These are phyloP conservation scores for Dendrostoma leiphaemia DNA, from an alignment of 2,329 filamentous ascomycete species.

Conservation along the genomic window DNA sequence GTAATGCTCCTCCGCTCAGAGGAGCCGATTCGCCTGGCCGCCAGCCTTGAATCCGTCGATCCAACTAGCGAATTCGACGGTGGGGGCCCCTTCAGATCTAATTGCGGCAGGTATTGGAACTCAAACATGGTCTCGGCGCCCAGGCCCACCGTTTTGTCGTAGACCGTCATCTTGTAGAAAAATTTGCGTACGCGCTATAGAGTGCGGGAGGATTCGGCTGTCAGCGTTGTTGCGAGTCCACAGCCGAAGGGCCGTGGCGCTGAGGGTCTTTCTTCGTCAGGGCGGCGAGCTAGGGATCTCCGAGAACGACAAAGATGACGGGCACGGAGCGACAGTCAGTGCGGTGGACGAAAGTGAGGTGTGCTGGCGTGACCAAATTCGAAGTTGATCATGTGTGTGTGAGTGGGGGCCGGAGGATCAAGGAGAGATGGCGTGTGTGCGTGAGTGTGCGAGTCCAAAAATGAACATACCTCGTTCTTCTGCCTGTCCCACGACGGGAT, in stretches of 20 bases:
- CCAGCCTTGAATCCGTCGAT: slow-evolving; percentile 9
- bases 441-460: too few relatives aligned
- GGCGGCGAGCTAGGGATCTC: background rate
- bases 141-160: slow-evolving; percentile 56
- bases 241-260: too few relatives aligned
- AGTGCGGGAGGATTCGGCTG: background rate
- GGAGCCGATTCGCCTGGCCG: slow-evolving; percentile 23
- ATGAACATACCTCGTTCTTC: slow-evolving; percentile 44
- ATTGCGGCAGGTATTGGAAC: slow-evolving; percentile 65
- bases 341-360: background rate
- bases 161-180: slow-evolving; percentile 56
- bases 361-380: too few relatives aligned
- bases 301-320: background rate
- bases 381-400: too few relatives aligned
- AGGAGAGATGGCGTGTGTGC: too few relatives aligned
- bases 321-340: background rate
- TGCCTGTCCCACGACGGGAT: slow-evolving; percentile 38
- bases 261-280: too few relatives aligned
- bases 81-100: too few relatives aligned
- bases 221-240: background rate
- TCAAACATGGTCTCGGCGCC: slow-evolving; percentile 63
- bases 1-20: slow-evolving; percentile 47
- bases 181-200: slow-evolving; percentile 23
- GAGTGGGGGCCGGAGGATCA: too few relatives aligned
- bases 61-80: slow-evolving; percentile 28